Conservation (phyloP, 345 rosid genomes). For the Erucastrum elatum region DNA sequence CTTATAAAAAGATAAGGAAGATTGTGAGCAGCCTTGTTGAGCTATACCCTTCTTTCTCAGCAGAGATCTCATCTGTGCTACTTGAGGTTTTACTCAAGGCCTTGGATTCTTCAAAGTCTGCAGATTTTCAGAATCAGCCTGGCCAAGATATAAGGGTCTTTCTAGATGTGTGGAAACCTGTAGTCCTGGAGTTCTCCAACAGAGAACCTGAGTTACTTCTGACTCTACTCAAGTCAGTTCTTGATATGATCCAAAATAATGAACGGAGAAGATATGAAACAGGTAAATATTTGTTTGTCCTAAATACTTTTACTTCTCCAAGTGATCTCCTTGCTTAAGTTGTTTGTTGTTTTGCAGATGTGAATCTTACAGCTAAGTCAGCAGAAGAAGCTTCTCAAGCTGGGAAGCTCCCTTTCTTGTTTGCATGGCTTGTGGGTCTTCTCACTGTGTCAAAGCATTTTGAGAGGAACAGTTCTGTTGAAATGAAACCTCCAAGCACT, state of each 20-base stretch:
- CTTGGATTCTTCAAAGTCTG: constrained; percentile 47
- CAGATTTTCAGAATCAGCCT: constrained; percentile 38
- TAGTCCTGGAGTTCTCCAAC: constrained; percentile 53
- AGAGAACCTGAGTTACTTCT: constrained; percentile 78
- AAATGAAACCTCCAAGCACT: constrained; percentile 39
- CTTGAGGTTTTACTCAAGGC: constrained; percentile 60
- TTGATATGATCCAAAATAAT: constrained; percentile 52
- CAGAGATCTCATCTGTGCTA: constrained; percentile 70
- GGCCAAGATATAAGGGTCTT: constrained; percentile 39
- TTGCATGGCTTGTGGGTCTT: constrained; percentile 69
- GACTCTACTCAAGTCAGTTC: constrained; percentile 60
- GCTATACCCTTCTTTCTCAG: constrained; percentile 65
- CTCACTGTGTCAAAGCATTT: constrained; percentile 49
- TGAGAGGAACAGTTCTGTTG: constrained; percentile 35
- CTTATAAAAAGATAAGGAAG: constrained; percentile 52
- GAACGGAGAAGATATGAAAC: constrained; percentile 48
- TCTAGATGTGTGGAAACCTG: constrained; percentile 68
- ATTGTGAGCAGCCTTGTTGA: constrained; percentile 55
- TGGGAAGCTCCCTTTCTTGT: constrained; percentile 54
- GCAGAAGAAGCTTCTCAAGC: constrained; percentile 38
- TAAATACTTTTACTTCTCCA: neutral
- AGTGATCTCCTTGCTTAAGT: neutral
- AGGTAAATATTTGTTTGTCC: constrained; percentile 43
- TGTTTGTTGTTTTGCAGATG: constrained; percentile 30
- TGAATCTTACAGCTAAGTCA: constrained; percentile 37